phyloP scores from a whole-genome alignment of 768 basidiomycete species.

The Mycena olivaceomarginata region DNA sequence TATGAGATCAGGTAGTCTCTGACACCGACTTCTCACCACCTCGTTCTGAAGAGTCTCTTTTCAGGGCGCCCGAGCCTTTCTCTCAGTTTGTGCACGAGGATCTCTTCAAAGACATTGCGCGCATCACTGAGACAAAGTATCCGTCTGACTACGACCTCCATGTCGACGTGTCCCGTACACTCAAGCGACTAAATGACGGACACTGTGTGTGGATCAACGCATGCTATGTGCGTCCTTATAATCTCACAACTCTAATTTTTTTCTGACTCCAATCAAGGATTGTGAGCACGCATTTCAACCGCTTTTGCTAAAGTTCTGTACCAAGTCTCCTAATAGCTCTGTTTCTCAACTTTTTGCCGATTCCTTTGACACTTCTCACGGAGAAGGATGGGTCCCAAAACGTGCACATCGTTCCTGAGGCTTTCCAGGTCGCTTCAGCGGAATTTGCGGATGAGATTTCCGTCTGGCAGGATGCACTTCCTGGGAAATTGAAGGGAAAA shows the following conservation, averaged over 20 bases:
- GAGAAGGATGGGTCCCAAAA: slow-evolving; percentile 64
- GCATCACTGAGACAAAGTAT: slow-evolving; percentile 66
- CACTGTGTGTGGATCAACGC: slow-evolving; percentile 75
- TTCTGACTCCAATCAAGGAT: slow-evolving; percentile 20
- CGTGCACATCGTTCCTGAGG: slow-evolving; percentile 72
- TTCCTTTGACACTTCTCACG: slow-evolving; percentile 70
- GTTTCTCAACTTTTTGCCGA: slow-evolving; percentile 67
- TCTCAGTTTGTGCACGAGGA: slow-evolving; percentile 74
- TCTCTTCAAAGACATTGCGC: slow-evolving; percentile 68
- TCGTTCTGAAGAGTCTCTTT: too few relatives aligned
- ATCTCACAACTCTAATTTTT: not conserved
- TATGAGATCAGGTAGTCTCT: slow-evolving; percentile 62
- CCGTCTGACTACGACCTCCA: slow-evolving; percentile 74
- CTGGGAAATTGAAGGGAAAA: slow-evolving; percentile 65
- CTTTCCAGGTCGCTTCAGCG: slow-evolving; percentile 69
- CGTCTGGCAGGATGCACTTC: slow-evolving; percentile 73
- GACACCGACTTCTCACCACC: too few relatives aligned
- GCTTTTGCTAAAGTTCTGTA: not conserved
- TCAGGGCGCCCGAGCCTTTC: slow-evolving; percentile 71
- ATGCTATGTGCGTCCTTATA: slow-evolving; percentile 69
- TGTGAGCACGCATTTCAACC: slow-evolving; percentile 21
- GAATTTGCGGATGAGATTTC: slow-evolving; percentile 71
- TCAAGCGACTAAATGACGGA: slow-evolving; percentile 77
- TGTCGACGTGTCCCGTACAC: slow-evolving; percentile 70
- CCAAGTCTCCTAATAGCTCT: slow-evolving; percentile 47